Evolutionary conservation across 1,284 basidiomycete species (phyloP).

Genomic region (Athelia psychrophila): DNA sequence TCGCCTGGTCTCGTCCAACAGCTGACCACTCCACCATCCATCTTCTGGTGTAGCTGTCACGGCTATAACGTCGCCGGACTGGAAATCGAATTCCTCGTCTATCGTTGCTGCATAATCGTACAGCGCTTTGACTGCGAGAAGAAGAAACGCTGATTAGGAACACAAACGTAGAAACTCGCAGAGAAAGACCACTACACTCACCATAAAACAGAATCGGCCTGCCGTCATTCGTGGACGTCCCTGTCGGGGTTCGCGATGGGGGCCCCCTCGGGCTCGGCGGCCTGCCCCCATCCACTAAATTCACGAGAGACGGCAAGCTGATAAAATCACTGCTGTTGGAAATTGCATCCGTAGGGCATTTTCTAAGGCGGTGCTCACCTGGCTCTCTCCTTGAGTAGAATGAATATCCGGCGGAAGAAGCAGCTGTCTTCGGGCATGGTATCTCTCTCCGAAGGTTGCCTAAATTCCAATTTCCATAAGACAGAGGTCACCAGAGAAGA

Average conservation of each 20-base stretch:
- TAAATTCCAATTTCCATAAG: too few relatives aligned
- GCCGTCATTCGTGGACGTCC: constrained; percentile 76
- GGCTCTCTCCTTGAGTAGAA: too few relatives aligned
- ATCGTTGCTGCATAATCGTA: constrained; percentile 90
- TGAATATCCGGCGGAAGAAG: too few relatives aligned
- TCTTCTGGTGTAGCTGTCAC: constrained; percentile 91
- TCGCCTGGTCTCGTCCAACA: constrained; percentile 83
- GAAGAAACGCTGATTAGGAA: not conserved
- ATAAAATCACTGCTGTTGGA: too few relatives aligned
- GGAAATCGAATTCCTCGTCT: constrained; percentile 90
- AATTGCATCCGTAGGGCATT: too few relatives aligned
- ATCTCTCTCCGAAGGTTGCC: too few relatives aligned
- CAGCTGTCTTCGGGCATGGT: too few relatives aligned
- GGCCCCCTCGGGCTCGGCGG: too few relatives aligned
- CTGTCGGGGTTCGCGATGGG: constrained; percentile 40
- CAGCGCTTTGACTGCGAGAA: constrained; percentile 92
- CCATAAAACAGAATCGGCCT: constrained; percentile 82
- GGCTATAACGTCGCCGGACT: constrained; percentile 88
- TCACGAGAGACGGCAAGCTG: too few relatives aligned
- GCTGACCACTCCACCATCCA: constrained; percentile 90
- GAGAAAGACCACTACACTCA: constrained; percentile 30
- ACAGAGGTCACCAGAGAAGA: too few relatives aligned
- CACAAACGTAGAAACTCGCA: not conserved
- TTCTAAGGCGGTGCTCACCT: too few relatives aligned
- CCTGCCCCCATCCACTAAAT: too few relatives aligned